Evolutionary conservation across 192 early-diverging fungal species (phyloP).

Genomic region (Geranomyces variabilis): DNA sequence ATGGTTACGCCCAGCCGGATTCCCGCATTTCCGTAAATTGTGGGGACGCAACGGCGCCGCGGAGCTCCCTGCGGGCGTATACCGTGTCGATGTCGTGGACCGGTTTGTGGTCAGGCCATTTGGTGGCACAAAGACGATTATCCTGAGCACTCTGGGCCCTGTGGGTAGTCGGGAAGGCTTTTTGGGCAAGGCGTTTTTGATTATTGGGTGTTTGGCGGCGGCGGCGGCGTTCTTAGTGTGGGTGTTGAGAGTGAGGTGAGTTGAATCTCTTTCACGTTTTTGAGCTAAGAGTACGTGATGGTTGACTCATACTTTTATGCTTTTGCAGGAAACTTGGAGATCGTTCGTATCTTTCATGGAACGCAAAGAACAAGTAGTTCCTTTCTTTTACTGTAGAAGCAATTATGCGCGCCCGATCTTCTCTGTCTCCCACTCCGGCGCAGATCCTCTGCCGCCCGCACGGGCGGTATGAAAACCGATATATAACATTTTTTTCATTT

Average conservation of each 20-base stretch:
- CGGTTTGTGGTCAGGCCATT: constrained; percentile 64
- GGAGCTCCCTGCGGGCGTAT: constrained; percentile 68
- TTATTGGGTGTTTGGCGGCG: constrained; percentile 60
- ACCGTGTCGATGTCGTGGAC: constrained; percentile 71
- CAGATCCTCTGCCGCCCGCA: no score
- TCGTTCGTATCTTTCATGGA: constrained; percentile 23
- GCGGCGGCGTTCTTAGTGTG: constrained; percentile 29
- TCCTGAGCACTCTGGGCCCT: constrained; percentile 81
- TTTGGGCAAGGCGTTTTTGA: constrained; percentile 84
- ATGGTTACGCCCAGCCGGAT: constrained; percentile 97
- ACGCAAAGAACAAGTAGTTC: constrained; percentile 10
- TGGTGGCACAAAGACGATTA: constrained; percentile 85
- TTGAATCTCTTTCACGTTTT: neutral
- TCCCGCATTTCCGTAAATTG: constrained; percentile 96
- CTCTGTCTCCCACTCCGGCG: no score
- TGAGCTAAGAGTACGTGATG: no score
- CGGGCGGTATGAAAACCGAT: no score
- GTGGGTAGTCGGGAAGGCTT: constrained; percentile 88
- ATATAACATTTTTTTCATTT: no score
- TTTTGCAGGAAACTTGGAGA: constrained; percentile 25
- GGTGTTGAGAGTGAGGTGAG: neutral
- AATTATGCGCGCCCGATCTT: no score
- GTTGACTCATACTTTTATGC: no score
- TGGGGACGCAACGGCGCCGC: constrained; percentile 69
- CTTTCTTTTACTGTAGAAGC: no score